A percentile compares a stretch with the other conserved stretches of the same genome.
phyloP scores from a whole-genome alignment of 495 filamentous ascomycete species.

The Daldinia decipiens region DNA sequence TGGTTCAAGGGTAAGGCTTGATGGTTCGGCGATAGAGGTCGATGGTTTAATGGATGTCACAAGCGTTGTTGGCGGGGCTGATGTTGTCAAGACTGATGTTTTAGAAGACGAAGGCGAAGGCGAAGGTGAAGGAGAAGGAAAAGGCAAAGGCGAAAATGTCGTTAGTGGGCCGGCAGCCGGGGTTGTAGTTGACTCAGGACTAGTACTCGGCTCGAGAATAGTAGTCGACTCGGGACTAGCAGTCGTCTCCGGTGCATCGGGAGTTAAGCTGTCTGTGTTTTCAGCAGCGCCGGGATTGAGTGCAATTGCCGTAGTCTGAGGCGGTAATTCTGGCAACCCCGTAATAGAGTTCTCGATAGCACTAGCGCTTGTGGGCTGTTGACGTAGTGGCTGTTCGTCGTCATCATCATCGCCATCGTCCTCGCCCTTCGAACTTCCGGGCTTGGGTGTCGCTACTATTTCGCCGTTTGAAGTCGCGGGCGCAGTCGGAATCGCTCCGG shows the following conservation, averaged over 20 bases:
- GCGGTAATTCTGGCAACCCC: constrained; percentile 16
- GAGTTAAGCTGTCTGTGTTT: constrained; percentile 12
- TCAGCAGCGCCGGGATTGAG: constrained; percentile 29
- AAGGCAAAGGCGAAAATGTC: not conserved
- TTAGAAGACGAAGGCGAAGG: not conserved
- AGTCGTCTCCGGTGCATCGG: constrained; percentile 23
- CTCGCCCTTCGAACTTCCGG: constrained; percentile 14
- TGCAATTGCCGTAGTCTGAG: constrained; percentile 33
- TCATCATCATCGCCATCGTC: constrained; percentile 23
- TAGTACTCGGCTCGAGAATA: not conserved
- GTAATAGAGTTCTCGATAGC: constrained; percentile 20
- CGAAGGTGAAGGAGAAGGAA: not conserved
- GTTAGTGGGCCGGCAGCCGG: constrained; percentile 6
- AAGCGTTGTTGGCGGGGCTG: constrained; percentile 38
- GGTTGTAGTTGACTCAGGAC: constrained; percentile 26
- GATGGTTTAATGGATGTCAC: constrained; percentile 30
- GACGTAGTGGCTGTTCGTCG: not conserved
- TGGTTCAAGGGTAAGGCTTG: not conserved
- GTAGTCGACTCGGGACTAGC: constrained; percentile 6
- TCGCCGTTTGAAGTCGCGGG: constrained; percentile 18
- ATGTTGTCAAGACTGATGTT: not conserved
- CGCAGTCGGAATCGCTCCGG: not conserved
- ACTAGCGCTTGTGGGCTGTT: not conserved
- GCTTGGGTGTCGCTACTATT: constrained; percentile 6
- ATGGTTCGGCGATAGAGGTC: not conserved